Evolutionary conservation across 2,329 filamentous ascomycete genomes (phyloP).

Genomic region (Coniella lustricola): DNA sequence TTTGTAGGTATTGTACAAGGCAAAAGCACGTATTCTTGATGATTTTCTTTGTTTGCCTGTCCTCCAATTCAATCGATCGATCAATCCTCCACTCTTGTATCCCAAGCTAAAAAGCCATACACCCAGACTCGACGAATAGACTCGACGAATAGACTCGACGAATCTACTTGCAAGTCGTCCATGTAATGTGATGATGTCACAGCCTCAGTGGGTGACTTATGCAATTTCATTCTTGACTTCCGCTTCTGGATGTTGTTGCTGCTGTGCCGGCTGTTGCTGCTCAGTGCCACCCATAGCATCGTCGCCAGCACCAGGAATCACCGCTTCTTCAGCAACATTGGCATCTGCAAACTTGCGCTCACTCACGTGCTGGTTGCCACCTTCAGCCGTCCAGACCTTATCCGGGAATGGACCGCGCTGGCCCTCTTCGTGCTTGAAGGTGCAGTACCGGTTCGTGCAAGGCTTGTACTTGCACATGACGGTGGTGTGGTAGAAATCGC

Average conservation of each 20-base stretch:
- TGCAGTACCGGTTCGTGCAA: slow-evolving; percentile 81
- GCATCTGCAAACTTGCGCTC: slow-evolving; percentile 83
- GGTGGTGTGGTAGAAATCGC: slow-evolving; percentile 84
- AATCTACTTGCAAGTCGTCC: too few relatives aligned
- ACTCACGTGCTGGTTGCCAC: slow-evolving; percentile 63
- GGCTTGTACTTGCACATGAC: slow-evolving; percentile 86
- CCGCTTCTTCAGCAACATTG: slow-evolving; percentile 59
- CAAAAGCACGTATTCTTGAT: too few relatives aligned
- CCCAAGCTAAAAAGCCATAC: too few relatives aligned
- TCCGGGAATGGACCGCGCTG: slow-evolving; percentile 80
- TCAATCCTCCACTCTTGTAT: too few relatives aligned
- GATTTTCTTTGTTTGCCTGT: too few relatives aligned
- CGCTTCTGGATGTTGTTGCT: too few relatives aligned
- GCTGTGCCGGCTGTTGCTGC: too few relatives aligned
- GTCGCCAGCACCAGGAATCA: slow-evolving; percentile 50
- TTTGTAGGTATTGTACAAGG: too few relatives aligned
- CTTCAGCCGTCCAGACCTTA: slow-evolving; percentile 80
- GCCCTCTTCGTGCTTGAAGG: slow-evolving; percentile 85
- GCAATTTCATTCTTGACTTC: slow-evolving; percentile 18
- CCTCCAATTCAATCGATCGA: too few relatives aligned
- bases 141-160: too few relatives aligned
- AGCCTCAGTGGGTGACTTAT: slow-evolving; percentile 3
- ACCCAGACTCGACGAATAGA: too few relatives aligned
- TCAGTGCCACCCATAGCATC: slow-evolving; percentile 31
- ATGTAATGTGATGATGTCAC: too few relatives aligned